A percentile compares a stretch with the other conserved stretches of the same genome.
Conservation (phyloP, 306 rosid genomes). For the Arachis hypogaea region DNA sequence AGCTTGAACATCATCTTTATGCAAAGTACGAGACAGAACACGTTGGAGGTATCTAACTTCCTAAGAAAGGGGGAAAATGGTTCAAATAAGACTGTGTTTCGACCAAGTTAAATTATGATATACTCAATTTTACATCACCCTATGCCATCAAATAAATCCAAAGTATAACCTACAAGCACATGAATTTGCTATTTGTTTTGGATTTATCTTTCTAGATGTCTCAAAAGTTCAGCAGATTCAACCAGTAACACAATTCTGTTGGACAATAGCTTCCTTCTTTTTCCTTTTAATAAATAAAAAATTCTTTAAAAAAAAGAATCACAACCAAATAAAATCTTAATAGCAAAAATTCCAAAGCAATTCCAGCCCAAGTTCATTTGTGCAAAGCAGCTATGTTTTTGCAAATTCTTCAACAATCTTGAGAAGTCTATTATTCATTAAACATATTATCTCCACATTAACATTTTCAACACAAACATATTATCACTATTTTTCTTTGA, state of each 20-base stretch:
- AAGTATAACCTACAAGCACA: slow-evolving; percentile 9
- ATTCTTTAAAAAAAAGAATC: not conserved
- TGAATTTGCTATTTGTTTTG: slow-evolving; percentile 6
- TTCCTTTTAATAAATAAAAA: not conserved
- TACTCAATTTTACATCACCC: slow-evolving; percentile 24
- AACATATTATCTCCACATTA: not conserved
- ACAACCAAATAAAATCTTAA: not conserved
- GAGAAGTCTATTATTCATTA: not conserved
- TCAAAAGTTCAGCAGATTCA: slow-evolving; percentile 1
- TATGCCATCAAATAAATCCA: slow-evolving; percentile 13
- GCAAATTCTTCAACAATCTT: slow-evolving; percentile 1
- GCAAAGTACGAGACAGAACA: slow-evolving; percentile 89
- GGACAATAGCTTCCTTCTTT: not conserved
- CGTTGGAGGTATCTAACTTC: slow-evolving; percentile 99
- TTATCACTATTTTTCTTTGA: slow-evolving; percentile 1
- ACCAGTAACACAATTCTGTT: not conserved
- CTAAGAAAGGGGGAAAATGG: slow-evolving; percentile 44
- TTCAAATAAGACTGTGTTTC: slow-evolving; percentile 12
- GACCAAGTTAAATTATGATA: slow-evolving; percentile 28
- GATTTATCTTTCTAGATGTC: not conserved
- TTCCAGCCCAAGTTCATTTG: not conserved
- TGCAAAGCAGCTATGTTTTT: not conserved
- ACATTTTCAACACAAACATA: not conserved
- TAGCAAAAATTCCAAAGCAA: not conserved
- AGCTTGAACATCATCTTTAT: slow-evolving; percentile 85